Base-by-base conservation (phyloP, 2,329 filamentous ascomycete genomes). In the Knufia petricola region DNA sequence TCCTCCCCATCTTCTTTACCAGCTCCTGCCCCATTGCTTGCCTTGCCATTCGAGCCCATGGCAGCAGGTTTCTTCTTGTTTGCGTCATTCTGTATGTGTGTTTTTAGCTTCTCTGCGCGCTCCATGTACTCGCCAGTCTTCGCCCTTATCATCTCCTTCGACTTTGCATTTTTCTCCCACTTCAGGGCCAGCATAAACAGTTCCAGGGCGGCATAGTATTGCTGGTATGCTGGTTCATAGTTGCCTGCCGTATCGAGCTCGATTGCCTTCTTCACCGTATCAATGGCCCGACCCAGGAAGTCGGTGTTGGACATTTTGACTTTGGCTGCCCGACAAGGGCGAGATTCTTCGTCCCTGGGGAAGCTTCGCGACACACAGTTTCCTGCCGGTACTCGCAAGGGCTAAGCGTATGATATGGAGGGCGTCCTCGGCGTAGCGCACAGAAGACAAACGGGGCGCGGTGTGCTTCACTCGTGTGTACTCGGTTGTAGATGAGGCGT, bases 71-170 rank as follows among this genome's bases (percentile, higher is more conserved):
- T 75, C 60, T 71, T 71, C 55, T 69, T 67, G 46, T 75, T 78
- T 46, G 60, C 63, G 55, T 92, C 85, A 48, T 79, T 75, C 45
- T 82, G 75, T 34, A 98, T 73, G 64, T 96, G 92, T 49, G 83
- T 81, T 70, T 98, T 98, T 56, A 98, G 79, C 73, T 96, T 96
- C 74, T 98, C 92, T 55, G 92, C 92, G 54, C 92, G 87, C 69
- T 95, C 90, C 84, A 98, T 95, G 75, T 98, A 98, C 65, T 95
- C 90, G 60, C 77, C 85, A 17, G 89, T 88, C 74, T 96, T 96
- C 60, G 85, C 81, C 59, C 92, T 84, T 67, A 98, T 95, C 79
- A 95, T 94, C 64, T 94, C 88, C 74, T 96, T 96, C 55, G 87
- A 89, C 60, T 89, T 90, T 55, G 85, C 82, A 71, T 95, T 96